phyloP scores from a whole-genome alignment of 768 basidiomycete genomes.

The Neoboletus subvelutipes region DNA sequence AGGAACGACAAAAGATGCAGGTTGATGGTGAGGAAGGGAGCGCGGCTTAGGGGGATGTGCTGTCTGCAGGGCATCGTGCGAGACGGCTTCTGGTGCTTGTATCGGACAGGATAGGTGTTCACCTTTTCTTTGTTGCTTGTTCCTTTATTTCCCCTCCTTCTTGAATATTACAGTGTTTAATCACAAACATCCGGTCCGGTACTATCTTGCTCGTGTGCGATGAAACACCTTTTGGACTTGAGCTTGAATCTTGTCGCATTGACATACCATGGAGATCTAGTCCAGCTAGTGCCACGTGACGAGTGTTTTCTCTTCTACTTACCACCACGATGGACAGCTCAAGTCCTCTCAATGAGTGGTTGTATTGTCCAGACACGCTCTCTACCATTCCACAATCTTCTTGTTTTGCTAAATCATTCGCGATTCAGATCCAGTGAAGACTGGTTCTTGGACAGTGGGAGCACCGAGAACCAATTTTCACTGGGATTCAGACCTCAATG shows the following conservation, averaged over 20 bases:
- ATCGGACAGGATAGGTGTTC: conserved; percentile 1
- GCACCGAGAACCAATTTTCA: no score
- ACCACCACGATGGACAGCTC: neutral
- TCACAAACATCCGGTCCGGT: neutral
- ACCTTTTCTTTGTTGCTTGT: conserved; percentile 2
- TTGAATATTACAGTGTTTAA: conserved; percentile 4
- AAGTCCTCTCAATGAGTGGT: neutral
- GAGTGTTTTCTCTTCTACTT: neutral
- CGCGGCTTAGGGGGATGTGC: neutral
- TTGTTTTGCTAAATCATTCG: neutral
- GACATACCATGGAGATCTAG: no score
- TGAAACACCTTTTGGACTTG: neutral
- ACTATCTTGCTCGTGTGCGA: neutral
- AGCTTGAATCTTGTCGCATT: neutral
- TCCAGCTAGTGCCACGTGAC: neutral
- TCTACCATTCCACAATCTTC: neutral
- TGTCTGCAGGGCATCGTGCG: neutral
- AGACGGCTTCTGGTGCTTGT: neutral
- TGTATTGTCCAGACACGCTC: neutral
- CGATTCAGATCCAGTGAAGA: neutral
- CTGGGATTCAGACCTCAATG: neutral
- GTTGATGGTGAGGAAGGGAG: conserved; percentile 31
- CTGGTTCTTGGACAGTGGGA: no score
- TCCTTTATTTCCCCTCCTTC: neutral
- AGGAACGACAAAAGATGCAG: conserved; percentile 62